Base-by-base conservation (phyloP, 306 rosid genomes). In the Sesbania bispinosa region DNA sequence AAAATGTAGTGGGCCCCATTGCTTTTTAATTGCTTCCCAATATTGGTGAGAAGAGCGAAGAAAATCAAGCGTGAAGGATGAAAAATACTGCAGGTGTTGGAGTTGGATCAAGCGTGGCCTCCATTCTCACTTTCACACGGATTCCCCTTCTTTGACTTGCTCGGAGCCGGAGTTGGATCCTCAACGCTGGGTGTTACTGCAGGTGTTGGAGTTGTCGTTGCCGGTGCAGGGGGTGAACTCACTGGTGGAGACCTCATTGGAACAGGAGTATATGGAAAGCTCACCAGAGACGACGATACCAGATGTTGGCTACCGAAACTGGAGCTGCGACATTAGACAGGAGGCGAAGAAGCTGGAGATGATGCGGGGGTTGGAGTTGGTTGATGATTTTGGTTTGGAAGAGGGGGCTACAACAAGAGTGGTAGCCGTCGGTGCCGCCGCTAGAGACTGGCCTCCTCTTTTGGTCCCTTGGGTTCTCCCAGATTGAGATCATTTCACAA, bases 401-500 rank as follows among this genome's bases (percentile, higher is more conserved):
- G 96, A 84, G 2, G 96, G 9, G 0, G 85, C 77, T 1, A 89
- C 78, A 5, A 90, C 70, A n/a, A 87, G 79, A 3, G 88, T 72
- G 2, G 73, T 29, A 27, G 29, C 29, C 0, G n/a, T n/a, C n/a
- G 98, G 98, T 0, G 98, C 79, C 0, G 90, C 48, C 0, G 87
- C 63, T 1, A 97, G 98, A 5, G 97, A 72, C 21, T 90, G 92
- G 10, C 87, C 98, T 45, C 97, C 96, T n/a, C n/a, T n/a, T n/a
- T n/a, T n/a, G n/a, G n/a, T n/a, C n/a, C n/a, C n/a, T n/a, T n/a
- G n/a, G n/a, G n/a, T n/a, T n/a, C n/a, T n/a, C n/a, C n/a, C n/a
- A n/a, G n/a, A n/a, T n/a, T n/a, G n/a, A n/a, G n/a, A n/a, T n/a
- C n/a, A n/a, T n/a, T n/a, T n/a, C n/a, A n/a, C n/a, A n/a, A n/a